Evolutionary conservation across 306 rosid species (phyloP), one percentile per base, ranked within the genome.

Genomic region (Dryas octopetala): DNA sequence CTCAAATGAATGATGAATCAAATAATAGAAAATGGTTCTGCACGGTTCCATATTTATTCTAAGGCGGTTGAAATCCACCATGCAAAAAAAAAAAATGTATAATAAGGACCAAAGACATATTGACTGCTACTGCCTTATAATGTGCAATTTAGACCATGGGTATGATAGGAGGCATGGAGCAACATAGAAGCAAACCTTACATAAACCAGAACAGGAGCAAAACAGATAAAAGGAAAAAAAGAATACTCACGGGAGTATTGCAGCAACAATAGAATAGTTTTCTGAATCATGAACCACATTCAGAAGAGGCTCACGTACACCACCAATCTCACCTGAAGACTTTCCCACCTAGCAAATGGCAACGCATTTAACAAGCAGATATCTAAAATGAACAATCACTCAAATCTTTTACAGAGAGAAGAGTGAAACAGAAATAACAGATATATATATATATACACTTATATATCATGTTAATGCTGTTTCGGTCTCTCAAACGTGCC

Each of bases 181-280:
- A 32, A 32, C 38, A 32, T 2, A 32, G 38, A 32, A 32, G 38
- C 38, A 32, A 32, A 32, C 38, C 38, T 32, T 32, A 32, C 38
- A 32, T 32, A 47, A 73, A 23, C 23, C 23, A 23, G 23, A 23
- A 68, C 26, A 74, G 10, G 6, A 40, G 6, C 5, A 3, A 59
- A 52, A 12, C 70, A 74, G 68, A 23, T 32, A 7, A 62, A 54
- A n/a, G 45, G 47, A 23, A 49, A 17, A 32, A 49, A 48, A 78
- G 47, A 62, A 58, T 78, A 84, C 97, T 88, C 77, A 92, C 99
- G 99, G 99, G 60, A 92, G 85, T 79, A 95, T 84, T 49, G 96
- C 91, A 28, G 91, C 86, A 77, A 54, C 46, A 68, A 84, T 51
- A 28, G 97, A 92, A 75, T 85, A 95, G 64, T 79, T 75, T 71